Evolutionary conservation across 768 basidiomycete genomes (phyloP).

Genomic region (Xanthoconium stramineum): DNA sequence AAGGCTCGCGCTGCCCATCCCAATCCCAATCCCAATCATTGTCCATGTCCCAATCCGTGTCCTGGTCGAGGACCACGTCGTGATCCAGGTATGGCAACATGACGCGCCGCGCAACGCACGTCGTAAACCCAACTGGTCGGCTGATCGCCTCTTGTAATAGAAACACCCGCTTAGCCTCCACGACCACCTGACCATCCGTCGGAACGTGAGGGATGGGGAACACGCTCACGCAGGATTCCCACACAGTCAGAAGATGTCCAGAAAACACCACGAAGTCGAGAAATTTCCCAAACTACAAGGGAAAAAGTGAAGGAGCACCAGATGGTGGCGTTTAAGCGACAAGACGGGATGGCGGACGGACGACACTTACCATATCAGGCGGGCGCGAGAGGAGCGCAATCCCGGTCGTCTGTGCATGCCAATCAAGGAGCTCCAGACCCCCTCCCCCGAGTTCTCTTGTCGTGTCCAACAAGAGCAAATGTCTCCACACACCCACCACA

Average conservation of each 20-base stretch:
- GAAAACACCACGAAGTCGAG: slow-evolving; percentile 26
- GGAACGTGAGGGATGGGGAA: slow-evolving; percentile 24
- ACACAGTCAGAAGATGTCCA: slow-evolving; percentile 23
- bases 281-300: slow-evolving; percentile 21
- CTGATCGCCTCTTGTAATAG: slow-evolving; percentile 24
- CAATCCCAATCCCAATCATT: neutral
- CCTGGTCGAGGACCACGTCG: neutral
- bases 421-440: slow-evolving; percentile 29
- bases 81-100: neutral
- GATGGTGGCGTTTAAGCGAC: neutral
- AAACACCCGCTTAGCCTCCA: slow-evolving; percentile 25
- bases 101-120: slow-evolving; percentile 17
- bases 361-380: slow-evolving; percentile 20
- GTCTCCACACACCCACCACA: slow-evolving; percentile 22
- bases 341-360: neutral
- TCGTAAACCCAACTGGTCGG: slow-evolving; percentile 27
- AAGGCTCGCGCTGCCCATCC: neutral
- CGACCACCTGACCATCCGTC: slow-evolving; percentile 15
- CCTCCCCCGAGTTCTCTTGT: slow-evolving; percentile 13
- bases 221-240: slow-evolving; percentile 29
- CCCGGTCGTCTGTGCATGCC: slow-evolving; percentile 24
- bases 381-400: slow-evolving; percentile 23
- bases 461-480: slow-evolving; percentile 26
- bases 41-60: neutral
- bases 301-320: neutral